These are phyloP conservation scores for Alternaria panax DNA, from an alignment of 2,329 filamentous ascomycete species.

Conservation along the genomic window DNA sequence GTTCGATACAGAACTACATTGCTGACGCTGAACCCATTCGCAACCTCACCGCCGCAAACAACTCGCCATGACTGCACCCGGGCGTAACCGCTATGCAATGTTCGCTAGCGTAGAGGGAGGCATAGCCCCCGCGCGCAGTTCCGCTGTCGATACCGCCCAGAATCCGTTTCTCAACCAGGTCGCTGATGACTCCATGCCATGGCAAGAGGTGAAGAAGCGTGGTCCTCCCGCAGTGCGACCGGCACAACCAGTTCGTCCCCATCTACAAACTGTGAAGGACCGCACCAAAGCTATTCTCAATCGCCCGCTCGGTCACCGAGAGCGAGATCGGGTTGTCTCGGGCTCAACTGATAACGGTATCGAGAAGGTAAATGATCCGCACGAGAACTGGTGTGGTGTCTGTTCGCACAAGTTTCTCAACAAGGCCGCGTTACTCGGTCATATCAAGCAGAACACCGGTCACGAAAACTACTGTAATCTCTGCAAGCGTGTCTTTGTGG, in stretches of 20 bases:
- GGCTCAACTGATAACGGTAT: slow-evolving; percentile 12
- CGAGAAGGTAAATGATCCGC: slow-evolving; percentile 25
- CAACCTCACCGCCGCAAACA: background rate
- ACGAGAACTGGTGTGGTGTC: slow-evolving; percentile 46
- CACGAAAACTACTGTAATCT: slow-evolving; percentile 48
- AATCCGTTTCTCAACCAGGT: slow-evolving; percentile 37
- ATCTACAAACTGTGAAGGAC: slow-evolving; percentile 20
- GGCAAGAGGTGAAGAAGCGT: slow-evolving; percentile 39
- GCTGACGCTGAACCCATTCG: background rate
- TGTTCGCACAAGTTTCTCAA: slow-evolving; percentile 34
- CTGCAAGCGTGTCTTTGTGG: slow-evolving; percentile 45
- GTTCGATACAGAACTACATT: background rate
- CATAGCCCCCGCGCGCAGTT: background rate
- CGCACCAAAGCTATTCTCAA: background rate
- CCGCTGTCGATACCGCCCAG: slow-evolving; percentile 9
- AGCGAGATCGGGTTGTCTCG: slow-evolving; percentile 14
- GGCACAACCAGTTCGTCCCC: background rate
- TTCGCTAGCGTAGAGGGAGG: slow-evolving; percentile 25
- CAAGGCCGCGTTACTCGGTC: slow-evolving; percentile 32
- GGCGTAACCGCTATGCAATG: slow-evolving; percentile 36
- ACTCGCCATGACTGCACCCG: slow-evolving; percentile 23
- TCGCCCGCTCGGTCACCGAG: background rate
- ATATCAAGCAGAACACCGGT: slow-evolving; percentile 34
- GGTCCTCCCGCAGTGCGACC: slow-evolving; percentile 9
- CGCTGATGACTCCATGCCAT: slow-evolving; percentile 31